Evolutionary conservation across 441 rosid species (phyloP).

Genomic region (Pelargonium fulgidum): DNA sequence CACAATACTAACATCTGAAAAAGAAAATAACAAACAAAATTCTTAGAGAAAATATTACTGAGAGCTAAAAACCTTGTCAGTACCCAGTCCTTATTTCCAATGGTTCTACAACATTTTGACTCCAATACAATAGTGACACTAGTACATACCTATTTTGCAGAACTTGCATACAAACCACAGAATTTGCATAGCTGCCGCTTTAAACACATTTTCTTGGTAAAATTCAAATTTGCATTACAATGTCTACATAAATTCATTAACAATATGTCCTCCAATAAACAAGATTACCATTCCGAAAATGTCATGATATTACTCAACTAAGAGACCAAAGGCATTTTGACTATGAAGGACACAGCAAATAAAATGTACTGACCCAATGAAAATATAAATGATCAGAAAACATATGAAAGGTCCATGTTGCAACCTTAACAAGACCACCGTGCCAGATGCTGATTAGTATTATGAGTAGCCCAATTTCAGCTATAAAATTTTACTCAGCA

Average conservation of each 20-base stretch:
- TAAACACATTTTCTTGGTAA: background rate
- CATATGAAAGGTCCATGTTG: background rate
- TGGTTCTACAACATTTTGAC: background rate
- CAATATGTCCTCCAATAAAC: background rate
- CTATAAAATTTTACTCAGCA: background rate
- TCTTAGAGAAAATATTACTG: background rate
- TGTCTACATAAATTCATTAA: background rate
- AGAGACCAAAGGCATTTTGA: too few relatives aligned
- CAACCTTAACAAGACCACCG: background rate
- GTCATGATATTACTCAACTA: too few relatives aligned
- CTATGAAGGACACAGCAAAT: too few relatives aligned
- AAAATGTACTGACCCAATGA: too few relatives aligned
- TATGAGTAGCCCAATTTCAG: background rate
- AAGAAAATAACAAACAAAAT: background rate
- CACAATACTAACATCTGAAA: background rate
- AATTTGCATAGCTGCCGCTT: background rate
- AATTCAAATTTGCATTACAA: background rate
- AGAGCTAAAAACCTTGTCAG: background rate
- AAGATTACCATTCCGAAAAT: background rate
- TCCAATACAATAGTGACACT: background rate
- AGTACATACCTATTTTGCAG: background rate
- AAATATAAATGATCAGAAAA: background rate
- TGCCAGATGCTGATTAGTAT: background rate
- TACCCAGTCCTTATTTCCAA: background rate
- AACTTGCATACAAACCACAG: background rate